Evolutionary conservation across 1,284 basidiomycete genomes (phyloP).

Genomic region (Malassezia dermatis): DNA sequence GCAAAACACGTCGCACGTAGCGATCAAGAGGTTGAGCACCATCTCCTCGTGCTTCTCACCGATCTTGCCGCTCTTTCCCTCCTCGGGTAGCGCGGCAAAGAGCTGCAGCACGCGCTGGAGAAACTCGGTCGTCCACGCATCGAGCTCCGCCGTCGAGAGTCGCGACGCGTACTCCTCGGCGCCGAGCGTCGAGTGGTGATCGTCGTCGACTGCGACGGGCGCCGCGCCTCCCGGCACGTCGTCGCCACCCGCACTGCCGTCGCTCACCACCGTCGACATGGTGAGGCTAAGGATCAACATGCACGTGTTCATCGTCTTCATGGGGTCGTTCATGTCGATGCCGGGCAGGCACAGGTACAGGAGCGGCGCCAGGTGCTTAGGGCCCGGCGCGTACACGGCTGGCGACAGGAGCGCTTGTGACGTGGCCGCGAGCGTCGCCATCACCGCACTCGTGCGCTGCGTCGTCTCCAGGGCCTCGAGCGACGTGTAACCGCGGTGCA

Average conservation of each 20-base stretch:
- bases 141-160: constrained; percentile 62
- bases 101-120: constrained; percentile 74
- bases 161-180: constrained; percentile 54
- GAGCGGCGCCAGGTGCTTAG: constrained; percentile 76
- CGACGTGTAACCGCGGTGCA: constrained; percentile 82
- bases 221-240: not conserved
- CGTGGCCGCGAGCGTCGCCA: constrained; percentile 74
- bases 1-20: constrained; percentile 73
- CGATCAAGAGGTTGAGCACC: constrained; percentile 69
- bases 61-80: constrained; percentile 61
- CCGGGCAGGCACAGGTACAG: constrained; percentile 83
- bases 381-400: constrained; percentile 65
- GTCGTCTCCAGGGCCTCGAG: constrained; percentile 58
- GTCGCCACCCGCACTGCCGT: constrained; percentile 53
- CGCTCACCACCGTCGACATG: constrained; percentile 71
- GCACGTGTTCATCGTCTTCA: constrained; percentile 68
- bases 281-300: constrained; percentile 68
- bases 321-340: constrained; percentile 86
- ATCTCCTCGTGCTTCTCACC: constrained; percentile 77
- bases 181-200: constrained; percentile 50
- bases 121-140: constrained; percentile 81
- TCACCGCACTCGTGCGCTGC: constrained; percentile 54
- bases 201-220: constrained; percentile 5
- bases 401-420: constrained; percentile 69
- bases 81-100: constrained; percentile 87